Evolutionary conservation across 2,329 filamentous ascomycete genomes (phyloP).

Genomic region (Alternaria conjuncta): DNA sequence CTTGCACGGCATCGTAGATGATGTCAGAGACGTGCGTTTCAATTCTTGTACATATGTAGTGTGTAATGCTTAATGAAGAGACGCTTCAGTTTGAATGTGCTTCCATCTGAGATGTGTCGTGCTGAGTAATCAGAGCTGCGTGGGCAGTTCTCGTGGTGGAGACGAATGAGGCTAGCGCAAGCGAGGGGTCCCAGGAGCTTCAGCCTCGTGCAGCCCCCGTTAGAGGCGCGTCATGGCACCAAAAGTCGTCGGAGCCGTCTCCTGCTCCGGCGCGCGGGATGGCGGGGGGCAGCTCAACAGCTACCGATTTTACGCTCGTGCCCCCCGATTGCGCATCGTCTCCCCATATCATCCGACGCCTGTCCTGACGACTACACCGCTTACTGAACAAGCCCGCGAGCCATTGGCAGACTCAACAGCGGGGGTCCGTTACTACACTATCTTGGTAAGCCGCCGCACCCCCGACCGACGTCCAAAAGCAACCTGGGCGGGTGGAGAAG

Average conservation of each 20-base stretch:
- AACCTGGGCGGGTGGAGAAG: slow-evolving; percentile 22
- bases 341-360: background rate
- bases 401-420: slow-evolving; percentile 14
- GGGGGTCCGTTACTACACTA: slow-evolving; percentile 20
- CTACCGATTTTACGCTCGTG: slow-evolving; percentile 4
- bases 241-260: slow-evolving; percentile 5
- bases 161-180: background rate
- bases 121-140: background rate
- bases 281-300: slow-evolving; percentile 17
- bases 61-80: slow-evolving; percentile 1
- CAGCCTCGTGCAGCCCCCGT: background rate
- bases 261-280: slow-evolving; percentile 18
- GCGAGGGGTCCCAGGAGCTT: background rate
- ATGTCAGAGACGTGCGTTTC: background rate
- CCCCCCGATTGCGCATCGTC: slow-evolving; percentile 10
- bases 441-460: slow-evolving; percentile 21
- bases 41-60: background rate
- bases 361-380: background rate
- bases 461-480: slow-evolving; percentile 18
- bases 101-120: background rate
- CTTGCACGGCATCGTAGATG: slow-evolving; percentile 8
- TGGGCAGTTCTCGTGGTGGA: background rate
- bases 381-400: slow-evolving; percentile 13
- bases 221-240: slow-evolving; percentile 5
- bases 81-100: background rate